Conservation (phyloP, 495 filamentous ascomycete species). For the Amphirosellinia nigrospora region DNA sequence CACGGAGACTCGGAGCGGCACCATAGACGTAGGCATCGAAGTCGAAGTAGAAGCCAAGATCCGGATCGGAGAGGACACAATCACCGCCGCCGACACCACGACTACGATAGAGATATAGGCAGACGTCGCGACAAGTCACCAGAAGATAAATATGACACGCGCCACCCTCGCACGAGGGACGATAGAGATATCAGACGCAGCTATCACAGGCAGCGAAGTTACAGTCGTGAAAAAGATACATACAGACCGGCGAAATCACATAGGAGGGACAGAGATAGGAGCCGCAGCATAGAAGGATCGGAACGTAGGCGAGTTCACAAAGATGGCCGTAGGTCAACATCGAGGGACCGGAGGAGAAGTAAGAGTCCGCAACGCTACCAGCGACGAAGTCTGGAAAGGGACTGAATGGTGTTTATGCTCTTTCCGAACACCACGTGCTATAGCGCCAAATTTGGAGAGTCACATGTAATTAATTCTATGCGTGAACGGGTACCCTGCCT, state of each 20-base stretch:
- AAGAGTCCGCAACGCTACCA: slow-evolving; percentile 30
- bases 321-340: slow-evolving; percentile 29
- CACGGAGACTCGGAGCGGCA: slow-evolving; percentile 43
- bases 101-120: slow-evolving; percentile 11
- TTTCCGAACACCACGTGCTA: neutral
- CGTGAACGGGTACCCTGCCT: neutral
- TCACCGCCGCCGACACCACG: slow-evolving; percentile 13
- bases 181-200: slow-evolving; percentile 31
- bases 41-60: slow-evolving; percentile 42
- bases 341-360: slow-evolving; percentile 32
- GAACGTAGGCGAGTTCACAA: slow-evolving; percentile 30
- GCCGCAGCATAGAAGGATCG: slow-evolving; percentile 30
- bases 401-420: neutral
- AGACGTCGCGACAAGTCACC: slow-evolving; percentile 27
- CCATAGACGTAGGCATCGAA: slow-evolving; percentile 45
- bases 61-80: slow-evolving; percentile 31
- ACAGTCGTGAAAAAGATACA: slow-evolving; percentile 28
- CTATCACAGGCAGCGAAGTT: slow-evolving; percentile 27
- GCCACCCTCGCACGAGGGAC: slow-evolving; percentile 27
- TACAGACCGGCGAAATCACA: slow-evolving; percentile 24
- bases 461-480: neutral
- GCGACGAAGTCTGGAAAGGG: slow-evolving; percentile 24
- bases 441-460: too few species aligned
- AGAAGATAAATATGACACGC: slow-evolving; percentile 29
- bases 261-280: slow-evolving; percentile 27